phyloP scores from a whole-genome alignment of 2,329 filamentous ascomycete genomes.

The Kalmusia sp. region DNA sequence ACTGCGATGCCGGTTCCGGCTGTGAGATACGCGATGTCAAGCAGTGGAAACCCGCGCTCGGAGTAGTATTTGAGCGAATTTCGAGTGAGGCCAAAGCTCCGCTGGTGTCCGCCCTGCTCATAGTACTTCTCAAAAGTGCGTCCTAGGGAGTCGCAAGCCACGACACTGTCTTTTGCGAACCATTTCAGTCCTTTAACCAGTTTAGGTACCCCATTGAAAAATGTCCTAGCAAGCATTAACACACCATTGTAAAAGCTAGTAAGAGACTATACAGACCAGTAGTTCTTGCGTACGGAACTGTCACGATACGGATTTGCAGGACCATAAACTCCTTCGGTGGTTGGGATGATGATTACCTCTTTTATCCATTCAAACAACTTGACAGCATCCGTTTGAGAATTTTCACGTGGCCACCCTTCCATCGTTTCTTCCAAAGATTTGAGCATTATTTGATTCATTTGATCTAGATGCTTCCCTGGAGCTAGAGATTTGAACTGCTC shows the following conservation, averaged over 20 bases:
- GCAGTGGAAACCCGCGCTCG: constrained; percentile 32
- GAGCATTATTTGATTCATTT: constrained; percentile 47
- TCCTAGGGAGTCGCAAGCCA: constrained; percentile 11
- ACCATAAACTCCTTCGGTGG: constrained; percentile 47
- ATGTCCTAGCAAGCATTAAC: constrained; percentile 21
- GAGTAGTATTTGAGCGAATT: constrained; percentile 7
- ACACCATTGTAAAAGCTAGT: background rate
- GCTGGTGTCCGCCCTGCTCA: constrained; percentile 34
- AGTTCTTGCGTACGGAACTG: constrained; percentile 33
- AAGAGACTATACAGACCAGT: constrained; percentile 33
- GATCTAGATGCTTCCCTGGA: constrained; percentile 40
- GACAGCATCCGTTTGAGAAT: too few species aligned
- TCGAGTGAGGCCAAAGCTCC: constrained; percentile 39
- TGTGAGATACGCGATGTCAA: constrained; percentile 48
- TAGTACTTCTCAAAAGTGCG: constrained; percentile 47
- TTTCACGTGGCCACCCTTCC: background rate
- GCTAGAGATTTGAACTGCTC: constrained; percentile 37
- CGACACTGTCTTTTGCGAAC: constrained; percentile 29
- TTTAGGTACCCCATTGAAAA: constrained; percentile 10
- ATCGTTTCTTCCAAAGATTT: constrained; percentile 10
- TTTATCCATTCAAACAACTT: constrained; percentile 29
- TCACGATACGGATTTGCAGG: constrained; percentile 46
- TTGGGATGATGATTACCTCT: constrained; percentile 38
- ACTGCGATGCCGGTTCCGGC: constrained; percentile 45
- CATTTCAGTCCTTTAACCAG: constrained; percentile 3